Conservation (phyloP, 495 filamentous ascomycete genomes). For the Penicillium tannophilum region DNA sequence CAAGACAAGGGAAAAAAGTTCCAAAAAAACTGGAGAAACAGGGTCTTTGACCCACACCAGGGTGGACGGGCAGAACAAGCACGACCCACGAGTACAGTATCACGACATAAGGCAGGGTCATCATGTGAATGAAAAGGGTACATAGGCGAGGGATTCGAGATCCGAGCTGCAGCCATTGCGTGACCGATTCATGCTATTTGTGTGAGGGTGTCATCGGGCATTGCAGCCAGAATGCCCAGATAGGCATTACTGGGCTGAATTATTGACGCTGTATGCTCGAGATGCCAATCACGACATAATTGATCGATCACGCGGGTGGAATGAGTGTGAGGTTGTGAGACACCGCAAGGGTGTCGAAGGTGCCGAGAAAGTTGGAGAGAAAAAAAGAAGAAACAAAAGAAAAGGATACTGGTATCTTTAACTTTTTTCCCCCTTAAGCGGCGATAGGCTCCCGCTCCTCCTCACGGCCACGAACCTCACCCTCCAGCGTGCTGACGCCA, state of each 20-base stretch:
- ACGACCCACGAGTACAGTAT: slow-evolving; percentile 19
- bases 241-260: neutral
- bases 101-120: slow-evolving; percentile 19
- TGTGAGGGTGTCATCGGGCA: neutral
- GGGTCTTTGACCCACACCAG: slow-evolving; percentile 8
- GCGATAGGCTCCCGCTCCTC: slow-evolving; percentile 54
- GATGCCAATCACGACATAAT: neutral
- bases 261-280: neutral
- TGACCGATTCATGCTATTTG: neutral
- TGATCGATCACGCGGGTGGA: neutral
- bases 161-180: neutral
- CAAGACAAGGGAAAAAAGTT: neutral
- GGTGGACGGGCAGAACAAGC: slow-evolving; percentile 11
- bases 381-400: slow-evolving; percentile 5
- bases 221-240: neutral
- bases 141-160: neutral
- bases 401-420: slow-evolving; percentile 4
- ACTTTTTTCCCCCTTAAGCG: slow-evolving; percentile 22
- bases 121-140: slow-evolving; percentile 8
- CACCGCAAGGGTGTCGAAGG: neutral
- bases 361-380: slow-evolving; percentile 11
- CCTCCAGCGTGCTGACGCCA: slow-evolving; percentile 55
- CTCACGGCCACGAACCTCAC: slow-evolving; percentile 60
- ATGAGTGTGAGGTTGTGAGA: neutral
- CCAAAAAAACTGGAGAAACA: slow-evolving; percentile 1